phyloP scores from a whole-genome alignment of 75 land plant genomes.

The Pinus taeda region DNA sequence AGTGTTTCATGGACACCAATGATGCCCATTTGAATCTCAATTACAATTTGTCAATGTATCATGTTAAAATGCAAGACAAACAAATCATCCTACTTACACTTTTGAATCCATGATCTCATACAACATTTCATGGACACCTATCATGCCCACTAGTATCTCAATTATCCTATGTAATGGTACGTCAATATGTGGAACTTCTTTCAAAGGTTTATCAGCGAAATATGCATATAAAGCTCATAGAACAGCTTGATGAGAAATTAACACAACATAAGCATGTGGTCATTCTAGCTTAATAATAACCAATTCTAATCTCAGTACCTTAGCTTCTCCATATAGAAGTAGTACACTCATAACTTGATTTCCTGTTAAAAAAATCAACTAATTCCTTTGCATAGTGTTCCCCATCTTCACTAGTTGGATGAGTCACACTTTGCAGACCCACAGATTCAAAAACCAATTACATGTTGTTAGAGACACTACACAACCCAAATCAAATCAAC shows the following conservation, averaged over 20 bases:
- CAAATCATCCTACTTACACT: not conserved
- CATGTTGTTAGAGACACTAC: too few relatives aligned
- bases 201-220: slow-evolving; percentile 90
- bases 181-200: slow-evolving; percentile 98
- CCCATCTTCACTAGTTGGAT: too few relatives aligned
- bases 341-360: too few relatives aligned
- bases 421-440: too few relatives aligned
- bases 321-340: too few relatives aligned
- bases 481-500: too few relatives aligned
- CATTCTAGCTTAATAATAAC: too few relatives aligned
- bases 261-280: too few relatives aligned
- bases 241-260: slow-evolving; percentile 54
- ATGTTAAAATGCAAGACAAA: slow-evolving; percentile 16
- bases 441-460: too few relatives aligned
- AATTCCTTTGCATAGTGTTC: too few relatives aligned
- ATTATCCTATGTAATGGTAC: slow-evolving; percentile 91
- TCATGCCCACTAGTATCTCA: slow-evolving; percentile 96
- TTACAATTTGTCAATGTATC: slow-evolving; percentile 89
- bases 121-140: slow-evolving; percentile 94
- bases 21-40: slow-evolving; percentile 97
- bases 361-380: too few relatives aligned
- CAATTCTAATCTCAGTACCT: too few relatives aligned
- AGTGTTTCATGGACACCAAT: slow-evolving; percentile 91
- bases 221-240: slow-evolving; percentile 94
- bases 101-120: slow-evolving; percentile 76